These are phyloP conservation scores for Adiantum capillusveneris DNA, from an alignment of 75 land plant species.

Conservation along the genomic window DNA sequence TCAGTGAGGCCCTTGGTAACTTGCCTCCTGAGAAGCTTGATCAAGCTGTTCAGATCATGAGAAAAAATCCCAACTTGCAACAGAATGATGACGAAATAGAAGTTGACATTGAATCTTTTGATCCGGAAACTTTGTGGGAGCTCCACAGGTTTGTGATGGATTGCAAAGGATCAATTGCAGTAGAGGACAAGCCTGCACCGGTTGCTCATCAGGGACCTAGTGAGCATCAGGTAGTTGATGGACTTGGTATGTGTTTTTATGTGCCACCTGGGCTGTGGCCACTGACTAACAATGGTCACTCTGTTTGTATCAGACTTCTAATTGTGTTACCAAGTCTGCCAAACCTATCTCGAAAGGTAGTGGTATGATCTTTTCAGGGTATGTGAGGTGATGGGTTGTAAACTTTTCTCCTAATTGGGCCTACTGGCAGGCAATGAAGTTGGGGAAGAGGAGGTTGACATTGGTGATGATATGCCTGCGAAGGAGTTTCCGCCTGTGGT, in stretches of 20 bases:
- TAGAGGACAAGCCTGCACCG: conserved; percentile 9
- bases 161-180: conserved; percentile 10
- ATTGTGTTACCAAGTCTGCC: too few relatives aligned
- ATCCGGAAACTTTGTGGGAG: conserved; percentile 60
- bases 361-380: too few relatives aligned
- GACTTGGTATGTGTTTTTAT: too few relatives aligned
- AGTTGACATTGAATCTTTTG: conserved; percentile 70
- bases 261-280: too few relatives aligned
- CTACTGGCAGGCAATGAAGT: conserved; percentile 32
- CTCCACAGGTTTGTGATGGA: conserved; percentile 59
- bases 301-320: too few relatives aligned
- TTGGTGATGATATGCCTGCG: conserved; percentile 74
- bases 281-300: too few relatives aligned
- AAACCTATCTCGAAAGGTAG: too few relatives aligned
- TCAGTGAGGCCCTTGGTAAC: conserved; percentile 45
- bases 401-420: too few relatives aligned
- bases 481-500: conserved; percentile 62
- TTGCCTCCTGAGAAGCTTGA: conserved; percentile 49
- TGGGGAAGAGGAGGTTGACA: conserved; percentile 85
- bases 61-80: conserved; percentile 33
- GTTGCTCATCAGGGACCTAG: conserved; percentile 40
- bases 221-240: not conserved
- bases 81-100: conserved; percentile 80
- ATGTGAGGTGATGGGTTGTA: too few relatives aligned
- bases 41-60: conserved; percentile 54